Base-by-base conservation (phyloP, 2,329 filamentous ascomycete genomes). In the Coniochaeta pulveracea region DNA sequence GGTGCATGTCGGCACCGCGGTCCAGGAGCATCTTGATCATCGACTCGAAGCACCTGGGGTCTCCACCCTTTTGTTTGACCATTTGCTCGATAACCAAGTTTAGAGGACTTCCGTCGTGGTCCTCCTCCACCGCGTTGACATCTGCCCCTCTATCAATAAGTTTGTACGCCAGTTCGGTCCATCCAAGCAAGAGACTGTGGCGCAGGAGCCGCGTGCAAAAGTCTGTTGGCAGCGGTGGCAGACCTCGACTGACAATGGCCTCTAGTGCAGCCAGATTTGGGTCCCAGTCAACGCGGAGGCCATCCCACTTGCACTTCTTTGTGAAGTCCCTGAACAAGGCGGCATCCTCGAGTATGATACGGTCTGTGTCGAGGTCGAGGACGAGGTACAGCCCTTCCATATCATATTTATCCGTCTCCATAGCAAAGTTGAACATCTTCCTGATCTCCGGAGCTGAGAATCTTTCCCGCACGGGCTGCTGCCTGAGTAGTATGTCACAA, bases 101-200 rank as follows among this genome's bases (percentile, higher is more conserved):
- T 14, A 33, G 21, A n/a, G 30, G 30, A 9, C 16, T 11, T 27
- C 15, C 25, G 14, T 15, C 7, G 5, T 10, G n/a, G 18, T 21
- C 19, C 3, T 21, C n/a, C n/a, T 9, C 14, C 12, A 19, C 15
- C 5, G 19, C 21, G 15, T 33, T 25, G 9, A 33, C 30, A 12
- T 33, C 30, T n/a, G 30, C 30, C n/a, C 30, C 30, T 16, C 19
- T 14, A 15, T 33, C 21, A 12, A 33, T 25, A 5, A 33, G 30
- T 6, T 18, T 10, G 12, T 33, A 18, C 4, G 30, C 19, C 11
- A 18, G 10, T 7, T 33, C 21, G n/a, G n/a, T n/a, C 30, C 30
- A 33, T n/a, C 25, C 19, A 11, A 24, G 22, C 9, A 24, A 24
- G 22, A 24, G 19, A 18, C 14, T 22, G 6, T 12, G 21, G 3